Evolutionary conservation across 2,329 filamentous ascomycete genomes (phyloP), one percentile per base, ranked within the genome.

Genomic region (Fusarium tuaranense): DNA sequence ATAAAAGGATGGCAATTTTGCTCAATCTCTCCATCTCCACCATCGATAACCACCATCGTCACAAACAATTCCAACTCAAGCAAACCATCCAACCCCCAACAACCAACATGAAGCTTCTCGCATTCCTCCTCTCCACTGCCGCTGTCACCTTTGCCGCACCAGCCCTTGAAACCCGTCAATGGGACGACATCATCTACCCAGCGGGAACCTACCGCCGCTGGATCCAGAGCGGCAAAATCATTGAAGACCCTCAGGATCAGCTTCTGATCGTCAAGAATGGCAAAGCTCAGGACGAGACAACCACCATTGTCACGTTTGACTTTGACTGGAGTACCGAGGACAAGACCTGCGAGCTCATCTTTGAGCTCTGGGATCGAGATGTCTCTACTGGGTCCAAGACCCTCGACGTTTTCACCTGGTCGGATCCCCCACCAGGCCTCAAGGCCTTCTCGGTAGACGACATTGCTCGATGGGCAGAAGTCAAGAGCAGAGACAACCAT

Each of bases 321-420:
- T 67, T 70, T n/a, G 58, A 67, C 60, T 16, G 63, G 25, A 67
- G 30, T 30, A 67, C 39, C 2, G 8, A 36, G 12, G 41, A 59
- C 9, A 70, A 67, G 30, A 61, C 53, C 8, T 68, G 65, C n/a
- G 53, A 65, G 20, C 68, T 70, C n/a, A 51, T 68, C 10, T 68
- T 70, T 39, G 68, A 68, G 12, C 68, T 68, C 36, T 70, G 65
- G 65, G 65, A 70, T 13, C 59, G 65, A 25, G 65, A 70, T 22
- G 44, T 65, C 12, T 67, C 65, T 7, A 65, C 66, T 3, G 66
- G 61, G 20, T 64, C 64, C 1, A 25, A 63, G 57, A 53, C 22
- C 4, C 61, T 65, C 9, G 69, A 71, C 20, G 61, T 71, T 9
- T 71, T 68, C 48, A 68, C 55, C 2, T 65, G 62, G 38, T 41